A percentile compares a stretch with the other conserved stretches of the same genome.
These are phyloP conservation scores for Verticillium albo-atrum DNA, from an alignment of 2,329 filamentous ascomycete genomes.

Conservation along the genomic window DNA sequence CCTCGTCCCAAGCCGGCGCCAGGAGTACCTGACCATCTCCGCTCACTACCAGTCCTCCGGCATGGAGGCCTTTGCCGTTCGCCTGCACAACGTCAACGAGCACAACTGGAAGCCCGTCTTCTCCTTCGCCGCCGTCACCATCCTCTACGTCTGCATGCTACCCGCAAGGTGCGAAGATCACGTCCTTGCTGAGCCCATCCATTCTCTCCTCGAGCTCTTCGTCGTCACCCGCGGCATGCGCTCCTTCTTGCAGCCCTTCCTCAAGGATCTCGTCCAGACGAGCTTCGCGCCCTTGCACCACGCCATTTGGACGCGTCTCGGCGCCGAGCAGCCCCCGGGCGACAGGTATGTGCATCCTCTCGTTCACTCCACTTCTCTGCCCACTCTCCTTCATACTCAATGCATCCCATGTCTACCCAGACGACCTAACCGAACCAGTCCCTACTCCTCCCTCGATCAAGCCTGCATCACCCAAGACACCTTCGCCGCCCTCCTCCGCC, in stretches of 20 bases:
- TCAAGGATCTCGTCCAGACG: neutral
- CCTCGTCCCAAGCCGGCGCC: constrained; percentile 17
- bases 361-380: neutral
- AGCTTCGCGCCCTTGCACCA: neutral
- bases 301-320: neutral
- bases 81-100: constrained; percentile 12
- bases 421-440: neutral
- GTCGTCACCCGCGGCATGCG: constrained; percentile 4
- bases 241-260: neutral
- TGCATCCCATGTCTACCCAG: neutral
- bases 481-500: constrained; percentile 2
- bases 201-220: constrained; percentile 3
- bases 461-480: constrained; percentile 20
- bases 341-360: neutral
- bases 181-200: neutral
- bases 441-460: neutral
- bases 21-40: constrained; percentile 19
- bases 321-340: neutral
- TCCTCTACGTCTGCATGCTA: constrained; percentile 16
- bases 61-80: constrained; percentile 19
- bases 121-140: constrained; percentile 34
- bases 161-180: neutral
- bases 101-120: constrained; percentile 26
- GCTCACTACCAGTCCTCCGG: constrained; percentile 23
- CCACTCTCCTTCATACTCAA: too few relatives aligned